Base-by-base conservation (phyloP, 1,139 yeast genomes). In the Geotrichum klebahnii region DNA sequence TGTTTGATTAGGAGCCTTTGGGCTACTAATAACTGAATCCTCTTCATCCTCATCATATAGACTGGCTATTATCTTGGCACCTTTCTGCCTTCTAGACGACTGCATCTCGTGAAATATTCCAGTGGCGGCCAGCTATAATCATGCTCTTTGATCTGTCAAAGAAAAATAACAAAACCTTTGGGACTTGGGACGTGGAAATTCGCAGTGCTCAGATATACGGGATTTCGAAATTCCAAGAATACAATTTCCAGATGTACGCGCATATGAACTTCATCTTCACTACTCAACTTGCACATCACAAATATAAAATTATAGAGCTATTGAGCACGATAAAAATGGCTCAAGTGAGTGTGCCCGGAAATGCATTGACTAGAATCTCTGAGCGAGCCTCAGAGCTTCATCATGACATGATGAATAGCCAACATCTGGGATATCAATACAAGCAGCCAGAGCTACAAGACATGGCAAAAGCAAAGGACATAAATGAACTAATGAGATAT, bases 381-480 rank as follows among this genome's bases (percentile, higher is more conserved):
- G 73, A 82, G 35, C 69, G 68, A 51, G 85, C 90, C 0, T 69
- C 71, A 52, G 68, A 68, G 46, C 74, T 85, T 54, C 88, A 85
- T 62, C 65, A 67, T 56, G 69, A 72, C 60, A 84, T 85, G 94
- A 61, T 76, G 56, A 74, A 53, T 12, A 42, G 50, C 9, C 43
- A 53, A 32, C 54, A 78, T 1, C 58, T 75, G n/a, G 66, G 74
- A 17, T 70, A 77, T 40, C 61, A 78, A 48, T 84, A 74, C 63
- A 67, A 77, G 8, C 92, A 84, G 65, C 73, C 72, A 6, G 87
- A 84, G 58, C 72, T 86, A 53, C 75, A 74, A 56, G 69, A 68
- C 36, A 44, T 62, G 33, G 52, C 55, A 2, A 49, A 50, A 22
- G 52, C 54, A 33, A 48, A 51, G 19, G 55, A 52, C 40, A 29